A percentile compares a stretch with the other conserved stretches of the same genome.
Conservation (phyloP, 169 alveolate species). For the Pseudocohnilembus persalinus region DNA sequence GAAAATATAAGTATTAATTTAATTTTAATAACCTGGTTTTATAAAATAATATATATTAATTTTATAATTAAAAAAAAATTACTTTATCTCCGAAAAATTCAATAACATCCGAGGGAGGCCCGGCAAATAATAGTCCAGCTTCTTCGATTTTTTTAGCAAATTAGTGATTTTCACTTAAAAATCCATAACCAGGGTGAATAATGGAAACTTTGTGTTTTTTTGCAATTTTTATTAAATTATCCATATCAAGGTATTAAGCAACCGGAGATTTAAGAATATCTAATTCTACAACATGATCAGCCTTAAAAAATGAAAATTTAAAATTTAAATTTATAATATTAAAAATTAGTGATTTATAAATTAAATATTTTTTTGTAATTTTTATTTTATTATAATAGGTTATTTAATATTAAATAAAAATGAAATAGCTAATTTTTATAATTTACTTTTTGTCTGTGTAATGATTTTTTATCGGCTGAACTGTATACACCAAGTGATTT, state of each 20-base stretch:
- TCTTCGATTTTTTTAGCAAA: neutral
- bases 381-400: no score
- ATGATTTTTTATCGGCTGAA: neutral
- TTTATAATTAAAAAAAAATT: no score
- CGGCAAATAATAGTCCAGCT: neutral
- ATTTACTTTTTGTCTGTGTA: neutral
- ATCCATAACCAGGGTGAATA: neutral
- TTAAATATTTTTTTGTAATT: no score
- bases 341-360: no score
- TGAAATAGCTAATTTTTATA: no score
- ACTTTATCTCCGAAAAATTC: neutral
- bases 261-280: neutral
- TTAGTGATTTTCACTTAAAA: neutral
- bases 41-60: no score
- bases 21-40: neutral
- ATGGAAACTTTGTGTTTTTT: neutral
- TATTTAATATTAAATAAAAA: no score
- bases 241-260: neutral
- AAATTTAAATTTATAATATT: no score
- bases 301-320: no score
- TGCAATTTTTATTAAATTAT: neutral
- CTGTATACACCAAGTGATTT: neutral
- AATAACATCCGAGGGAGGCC: neutral
- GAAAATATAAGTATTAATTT: no score
- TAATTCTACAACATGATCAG: neutral